Conservation (phyloP, 257 asterid genomes). For the Agastache rugosa region DNA sequence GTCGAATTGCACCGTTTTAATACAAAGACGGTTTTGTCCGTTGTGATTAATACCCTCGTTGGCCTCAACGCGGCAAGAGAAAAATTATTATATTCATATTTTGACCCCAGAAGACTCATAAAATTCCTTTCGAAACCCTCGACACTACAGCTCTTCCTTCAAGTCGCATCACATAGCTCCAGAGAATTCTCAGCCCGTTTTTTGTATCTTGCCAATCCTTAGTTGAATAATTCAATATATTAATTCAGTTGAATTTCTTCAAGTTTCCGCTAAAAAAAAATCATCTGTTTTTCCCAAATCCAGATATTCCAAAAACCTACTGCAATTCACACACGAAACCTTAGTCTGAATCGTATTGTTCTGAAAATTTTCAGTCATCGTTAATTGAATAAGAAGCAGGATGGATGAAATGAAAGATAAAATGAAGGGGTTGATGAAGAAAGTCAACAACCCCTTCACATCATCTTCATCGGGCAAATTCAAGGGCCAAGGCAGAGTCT, state of each 20-base stretch:
- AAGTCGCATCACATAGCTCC: conserved; percentile 1
- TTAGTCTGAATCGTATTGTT: conserved; percentile 7
- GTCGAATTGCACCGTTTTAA: not conserved
- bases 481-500: conserved; percentile 88
- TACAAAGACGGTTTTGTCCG: not conserved
- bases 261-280: not conserved
- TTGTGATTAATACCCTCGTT: not conserved
- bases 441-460: conserved; percentile 73
- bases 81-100: conserved; percentile 7
- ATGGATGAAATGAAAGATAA: conserved; percentile 94
- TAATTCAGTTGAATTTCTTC: not conserved
- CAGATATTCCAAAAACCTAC: not conserved
- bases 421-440: conserved; percentile 89
- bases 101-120: conserved; percentile 20
- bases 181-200: conserved; percentile 31
- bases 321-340: not conserved
- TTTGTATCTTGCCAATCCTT: conserved; percentile 3
- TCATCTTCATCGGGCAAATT: conserved; percentile 79
- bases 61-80: conserved; percentile 27
- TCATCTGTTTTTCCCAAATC: conserved; percentile 12
- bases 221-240: not conserved
- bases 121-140: not conserved
- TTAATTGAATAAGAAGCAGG: conserved; percentile 27
- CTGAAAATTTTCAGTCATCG: not conserved
- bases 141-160: not conserved